These are phyloP conservation scores for Antarctomyces pellizariae DNA, from an alignment of 495 filamentous ascomycete genomes.

Conservation along the genomic window DNA sequence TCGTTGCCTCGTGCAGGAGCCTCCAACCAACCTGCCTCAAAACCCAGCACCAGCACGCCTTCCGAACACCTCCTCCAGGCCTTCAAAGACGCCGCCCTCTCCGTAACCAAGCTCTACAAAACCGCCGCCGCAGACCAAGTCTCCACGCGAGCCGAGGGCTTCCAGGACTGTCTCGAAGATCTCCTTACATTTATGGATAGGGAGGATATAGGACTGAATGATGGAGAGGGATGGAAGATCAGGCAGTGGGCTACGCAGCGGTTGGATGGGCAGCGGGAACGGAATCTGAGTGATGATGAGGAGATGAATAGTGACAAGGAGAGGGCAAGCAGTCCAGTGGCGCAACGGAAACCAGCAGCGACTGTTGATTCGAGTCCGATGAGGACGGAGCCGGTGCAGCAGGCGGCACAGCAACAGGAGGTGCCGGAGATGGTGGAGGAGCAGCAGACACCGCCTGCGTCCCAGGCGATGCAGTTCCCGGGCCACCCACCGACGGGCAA, in stretches of 20 bases:
- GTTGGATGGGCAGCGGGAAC: constrained; percentile 32
- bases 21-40: constrained; percentile 17
- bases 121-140: constrained; percentile 53
- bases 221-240: constrained; percentile 62
- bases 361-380: constrained; percentile 19
- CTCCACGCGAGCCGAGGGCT: constrained; percentile 55
- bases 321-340: constrained; percentile 33
- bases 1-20: constrained; percentile 30
- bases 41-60: no score
- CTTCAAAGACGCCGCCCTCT: constrained; percentile 80
- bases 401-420: constrained; percentile 8
- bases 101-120: constrained; percentile 92
- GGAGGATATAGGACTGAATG: constrained; percentile 47
- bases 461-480: constrained; percentile 20
- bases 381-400: constrained; percentile 19
- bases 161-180: constrained; percentile 87
- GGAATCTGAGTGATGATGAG: constrained; percentile 47
- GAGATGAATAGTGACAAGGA: constrained; percentile 34
- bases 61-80: constrained; percentile 64
- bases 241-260: constrained; percentile 70
- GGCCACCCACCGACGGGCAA: constrained; percentile 15
- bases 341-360: constrained; percentile 25
- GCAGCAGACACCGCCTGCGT: constrained; percentile 15
- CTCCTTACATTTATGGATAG: constrained; percentile 63
- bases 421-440: constrained; percentile 13